These are phyloP conservation scores for Colletotrichum phormii DNA, from an alignment of 2,329 filamentous ascomycete species.

Conservation along the genomic window DNA sequence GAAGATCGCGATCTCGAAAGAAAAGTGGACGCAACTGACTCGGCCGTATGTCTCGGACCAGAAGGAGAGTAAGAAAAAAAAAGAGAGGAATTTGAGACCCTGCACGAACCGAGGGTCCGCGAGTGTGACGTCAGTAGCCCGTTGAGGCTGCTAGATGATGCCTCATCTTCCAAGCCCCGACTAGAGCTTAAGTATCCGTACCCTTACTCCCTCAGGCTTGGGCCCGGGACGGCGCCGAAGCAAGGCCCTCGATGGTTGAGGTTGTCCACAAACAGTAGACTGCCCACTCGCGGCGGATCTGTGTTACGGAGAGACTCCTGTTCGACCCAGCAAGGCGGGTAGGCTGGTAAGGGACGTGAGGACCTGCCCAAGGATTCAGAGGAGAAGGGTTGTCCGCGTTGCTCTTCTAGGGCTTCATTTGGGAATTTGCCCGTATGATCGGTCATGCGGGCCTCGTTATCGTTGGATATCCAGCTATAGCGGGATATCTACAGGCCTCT, in stretches of 20 bases:
- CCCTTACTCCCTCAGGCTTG: not conserved
- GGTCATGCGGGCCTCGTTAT: not conserved
- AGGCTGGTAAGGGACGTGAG: not conserved
- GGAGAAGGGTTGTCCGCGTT: too few relatives aligned
- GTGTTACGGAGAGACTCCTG: not conserved
- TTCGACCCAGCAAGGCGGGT: not conserved
- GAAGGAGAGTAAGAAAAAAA: too few relatives aligned
- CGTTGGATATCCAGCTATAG: not conserved
- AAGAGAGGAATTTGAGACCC: slow-evolving; percentile 14
- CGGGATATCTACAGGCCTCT: not conserved
- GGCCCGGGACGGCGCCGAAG: slow-evolving; percentile 4
- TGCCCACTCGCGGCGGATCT: not conserved
- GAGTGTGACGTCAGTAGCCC: slow-evolving; percentile 27
- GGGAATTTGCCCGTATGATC: not conserved
- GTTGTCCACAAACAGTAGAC: not conserved
- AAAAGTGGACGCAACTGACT: slow-evolving; percentile 27
- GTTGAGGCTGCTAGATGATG: slow-evolving; percentile 9
- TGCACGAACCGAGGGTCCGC: slow-evolving; percentile 28
- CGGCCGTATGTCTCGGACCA: slow-evolving; percentile 15
- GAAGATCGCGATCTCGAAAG: slow-evolving; percentile 12
- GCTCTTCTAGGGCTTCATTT: not conserved
- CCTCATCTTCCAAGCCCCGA: slow-evolving; percentile 7
- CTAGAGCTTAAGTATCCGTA: not conserved
- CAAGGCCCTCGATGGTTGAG: not conserved
- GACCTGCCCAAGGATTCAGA: not conserved